Evolutionary conservation across 306 rosid species (phyloP).

Genomic region (Begonia loranthoides): DNA sequence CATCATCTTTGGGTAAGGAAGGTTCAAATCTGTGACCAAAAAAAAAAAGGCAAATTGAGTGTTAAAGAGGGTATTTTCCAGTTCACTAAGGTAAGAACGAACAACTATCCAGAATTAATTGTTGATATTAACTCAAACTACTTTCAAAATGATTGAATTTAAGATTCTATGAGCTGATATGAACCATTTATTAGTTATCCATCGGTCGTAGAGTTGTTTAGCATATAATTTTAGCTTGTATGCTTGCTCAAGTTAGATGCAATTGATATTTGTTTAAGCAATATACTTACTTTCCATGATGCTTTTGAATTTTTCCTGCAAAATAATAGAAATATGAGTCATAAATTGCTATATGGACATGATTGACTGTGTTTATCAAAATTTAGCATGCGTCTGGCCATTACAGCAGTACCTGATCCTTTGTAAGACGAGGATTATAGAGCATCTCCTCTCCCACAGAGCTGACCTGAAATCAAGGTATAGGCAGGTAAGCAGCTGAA

Average conservation of each 20-base stretch:
- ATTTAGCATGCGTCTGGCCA: too few relatives aligned
- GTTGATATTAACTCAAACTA: too few relatives aligned
- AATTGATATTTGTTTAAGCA: neutral
- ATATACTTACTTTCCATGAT: constrained; percentile 77
- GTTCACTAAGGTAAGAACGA: too few relatives aligned
- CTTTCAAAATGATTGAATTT: too few relatives aligned
- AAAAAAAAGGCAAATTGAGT: neutral
- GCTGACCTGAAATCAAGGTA: constrained; percentile 47
- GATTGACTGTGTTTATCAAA: too few relatives aligned
- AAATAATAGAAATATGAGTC: constrained; percentile 2
- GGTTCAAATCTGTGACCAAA: constrained; percentile 60
- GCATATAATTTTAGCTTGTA: too few relatives aligned
- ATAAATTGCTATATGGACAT: too few relatives aligned
- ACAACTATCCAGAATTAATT: too few relatives aligned
- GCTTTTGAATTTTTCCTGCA: constrained; percentile 70
- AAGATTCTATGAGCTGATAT: too few relatives aligned
- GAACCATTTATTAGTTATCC: too few relatives aligned
- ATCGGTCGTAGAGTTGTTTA: too few relatives aligned
- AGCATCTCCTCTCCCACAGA: constrained; percentile 73
- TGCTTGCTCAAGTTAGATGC: neutral
- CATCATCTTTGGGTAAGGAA: constrained; percentile 85
- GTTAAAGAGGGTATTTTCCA: neutral
- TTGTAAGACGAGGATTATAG: constrained; percentile 67
- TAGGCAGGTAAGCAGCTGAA: constrained; percentile 18
- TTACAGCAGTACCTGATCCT: constrained; percentile 48